Percentiles rank a stretch among this genome's conserved stretches.
Evolutionary conservation across 108 stramenopile genomes (phyloP).

Genomic region (Pseudonitzschia delicatissima): DNA sequence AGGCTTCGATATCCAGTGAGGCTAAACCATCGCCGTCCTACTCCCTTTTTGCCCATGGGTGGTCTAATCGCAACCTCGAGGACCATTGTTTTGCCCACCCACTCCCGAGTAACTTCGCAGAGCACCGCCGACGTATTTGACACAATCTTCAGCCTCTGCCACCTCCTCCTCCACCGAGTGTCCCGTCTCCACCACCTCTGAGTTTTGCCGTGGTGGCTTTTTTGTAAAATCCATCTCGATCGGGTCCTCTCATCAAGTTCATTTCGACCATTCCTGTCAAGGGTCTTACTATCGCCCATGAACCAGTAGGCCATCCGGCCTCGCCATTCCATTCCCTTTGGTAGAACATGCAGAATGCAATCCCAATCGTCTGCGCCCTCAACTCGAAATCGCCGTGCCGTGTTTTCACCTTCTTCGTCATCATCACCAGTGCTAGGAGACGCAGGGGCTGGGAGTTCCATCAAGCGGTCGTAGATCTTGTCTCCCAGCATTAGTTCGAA

Average conservation of each 20-base stretch:
- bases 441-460: conserved; percentile 1
- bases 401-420: conserved; percentile 17
- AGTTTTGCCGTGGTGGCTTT: conserved; percentile 45
- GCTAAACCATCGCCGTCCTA: conserved; percentile 37
- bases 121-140: conserved; percentile 78
- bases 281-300: conserved; percentile 65
- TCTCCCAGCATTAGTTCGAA: conserved; percentile 35
- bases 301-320: conserved; percentile 75
- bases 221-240: conserved; percentile 57
- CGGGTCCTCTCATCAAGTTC: conserved; percentile 59
- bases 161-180: conserved; percentile 36
- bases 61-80: conserved; percentile 74
- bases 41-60: conserved; percentile 47
- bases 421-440: background rate
- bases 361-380: conserved; percentile 74
- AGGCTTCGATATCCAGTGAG: conserved; percentile 36
- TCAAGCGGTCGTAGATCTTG: conserved; percentile 33
- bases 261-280: conserved; percentile 65
- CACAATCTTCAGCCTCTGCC: conserved; percentile 52
- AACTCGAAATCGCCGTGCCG: conserved; percentile 41
- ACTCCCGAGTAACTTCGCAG: conserved; percentile 61
- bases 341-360: conserved; percentile 68
- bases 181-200: conserved; percentile 74
- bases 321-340: conserved; percentile 38
- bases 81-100: conserved; percentile 51